Percentiles rank a stretch among this genome's conserved stretches.
These are phyloP conservation scores for Amauroascus verrucosus DNA, from an alignment of 2,329 filamentous ascomycete species.

Conservation along the genomic window DNA sequence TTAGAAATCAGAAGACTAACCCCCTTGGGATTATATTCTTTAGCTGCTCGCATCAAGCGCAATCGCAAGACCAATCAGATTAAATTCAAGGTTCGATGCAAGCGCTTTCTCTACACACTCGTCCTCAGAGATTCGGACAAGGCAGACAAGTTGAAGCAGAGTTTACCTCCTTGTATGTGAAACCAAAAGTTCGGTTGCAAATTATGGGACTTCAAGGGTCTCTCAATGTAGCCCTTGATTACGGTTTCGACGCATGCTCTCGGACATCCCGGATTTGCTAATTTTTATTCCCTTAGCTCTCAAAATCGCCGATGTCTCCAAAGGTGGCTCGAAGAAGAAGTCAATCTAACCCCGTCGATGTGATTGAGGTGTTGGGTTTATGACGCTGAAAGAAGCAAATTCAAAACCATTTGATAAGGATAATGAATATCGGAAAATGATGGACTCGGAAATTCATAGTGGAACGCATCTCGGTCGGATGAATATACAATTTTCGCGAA, in stretches of 20 bases:
- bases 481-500: background rate
- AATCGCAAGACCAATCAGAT: conserved; percentile 80
- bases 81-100: conserved; percentile 99
- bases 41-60: conserved; percentile 91
- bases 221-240: too few relatives aligned
- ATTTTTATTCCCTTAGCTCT: conserved; percentile 27
- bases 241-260: too few relatives aligned
- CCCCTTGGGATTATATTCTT: conserved; percentile 17
- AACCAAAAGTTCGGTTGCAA: background rate
- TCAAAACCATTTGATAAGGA: background rate
- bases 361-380: conserved; percentile 3
- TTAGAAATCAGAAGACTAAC: background rate
- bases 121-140: conserved; percentile 98
- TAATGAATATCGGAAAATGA: background rate
- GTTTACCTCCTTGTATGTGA: conserved; percentile 83
- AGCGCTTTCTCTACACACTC: conserved; percentile 91
- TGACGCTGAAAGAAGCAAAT: background rate
- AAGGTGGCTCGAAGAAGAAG: conserved; percentile 38
- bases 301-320: conserved; percentile 38
- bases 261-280: conserved; percentile 1
- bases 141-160: conserved; percentile 99
- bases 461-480: background rate
- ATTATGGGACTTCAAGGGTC: too few relatives aligned
- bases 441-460: background rate
- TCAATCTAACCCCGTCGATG: conserved; percentile 26